Evolutionary conservation across 768 basidiomycete species (phyloP).

Genomic region (Serendipita indica): DNA sequence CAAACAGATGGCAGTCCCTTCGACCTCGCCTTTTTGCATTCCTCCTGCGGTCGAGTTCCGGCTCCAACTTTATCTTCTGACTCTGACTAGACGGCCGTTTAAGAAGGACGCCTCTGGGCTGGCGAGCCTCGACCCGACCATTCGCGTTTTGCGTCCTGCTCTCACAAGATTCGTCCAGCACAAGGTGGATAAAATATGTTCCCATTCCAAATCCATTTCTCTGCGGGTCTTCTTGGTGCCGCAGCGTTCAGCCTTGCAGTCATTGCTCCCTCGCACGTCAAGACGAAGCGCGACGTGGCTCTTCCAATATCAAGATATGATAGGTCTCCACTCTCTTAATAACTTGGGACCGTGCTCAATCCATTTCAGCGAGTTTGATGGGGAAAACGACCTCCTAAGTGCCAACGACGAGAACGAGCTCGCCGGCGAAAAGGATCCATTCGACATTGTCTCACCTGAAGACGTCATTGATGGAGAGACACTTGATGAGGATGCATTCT

Average conservation of each 20-base stretch:
- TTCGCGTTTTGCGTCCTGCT: neutral
- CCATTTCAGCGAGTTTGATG: neutral
- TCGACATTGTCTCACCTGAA: slow-evolving; percentile 57
- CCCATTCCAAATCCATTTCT: neutral
- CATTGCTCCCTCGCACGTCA: neutral
- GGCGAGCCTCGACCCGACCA: neutral
- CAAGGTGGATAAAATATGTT: neutral
- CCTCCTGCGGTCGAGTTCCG: no score
- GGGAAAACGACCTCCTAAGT: neutral
- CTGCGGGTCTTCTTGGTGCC: neutral
- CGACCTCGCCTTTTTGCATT: no score
- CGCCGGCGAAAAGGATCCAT: slow-evolving; percentile 34
- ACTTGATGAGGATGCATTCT: slow-evolving; percentile 44
- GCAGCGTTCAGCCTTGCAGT: neutral
- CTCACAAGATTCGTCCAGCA: neutral
- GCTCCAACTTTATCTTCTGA: no score
- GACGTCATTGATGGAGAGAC: slow-evolving; percentile 56
- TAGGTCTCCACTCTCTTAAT: neutral
- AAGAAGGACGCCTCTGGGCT: no score
- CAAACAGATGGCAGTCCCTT: no score
- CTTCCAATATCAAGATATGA: neutral
- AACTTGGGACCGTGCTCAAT: neutral
- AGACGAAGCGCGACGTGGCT: neutral
- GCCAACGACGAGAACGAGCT: slow-evolving; percentile 18
- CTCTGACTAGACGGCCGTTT: no score